Base-by-base conservation (phyloP, 176 grass and related monocot genomes). In the Aegilops longissima region DNA sequence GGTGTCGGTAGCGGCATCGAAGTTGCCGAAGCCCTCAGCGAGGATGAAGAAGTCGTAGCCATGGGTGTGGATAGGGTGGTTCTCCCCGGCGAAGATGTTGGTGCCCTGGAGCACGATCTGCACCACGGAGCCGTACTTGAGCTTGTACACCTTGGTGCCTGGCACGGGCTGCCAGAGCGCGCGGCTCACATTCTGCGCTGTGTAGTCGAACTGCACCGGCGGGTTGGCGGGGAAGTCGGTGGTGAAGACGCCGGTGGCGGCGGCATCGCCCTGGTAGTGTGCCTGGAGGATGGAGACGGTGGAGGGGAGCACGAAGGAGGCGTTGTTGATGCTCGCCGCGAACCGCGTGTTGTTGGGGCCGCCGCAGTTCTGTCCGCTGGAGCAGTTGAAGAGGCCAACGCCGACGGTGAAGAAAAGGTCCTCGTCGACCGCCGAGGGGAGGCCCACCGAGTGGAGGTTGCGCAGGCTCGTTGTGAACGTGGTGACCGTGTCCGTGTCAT, bases 41-140 rank as follows among this genome's bases (percentile, higher is more conserved):
- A 98, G 86, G 82, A 98, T 83, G 88, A 92, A 94, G 86, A 98
- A 98, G 75, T 98, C 93, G 70, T 98, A 94, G 59, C 96, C 96
- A 5, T 98, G 96, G 70, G 95, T 66, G 86, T 98, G 96, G 83
- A 98, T 96, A 6, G 96, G 96, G 85, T 98, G 96, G 84, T 95
- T 95, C 92, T 98, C 96, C 4, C 70, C 96, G 1, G 93, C 96
- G 62, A 98, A 86, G 80, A 98, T 90, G 82, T 90, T 93, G 77
- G 95, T 98, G 38, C 95, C 95, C 76, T 98, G 95, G 36, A 98
- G 82, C 77, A 95, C 93, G 51, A 98, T 3, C 84, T 98, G 95
- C 85, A 98, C 95, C 56, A 81, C 86, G 1, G 91, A 61, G 20
- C 96, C 93, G 31, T 89, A 98, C 87, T 79, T 98, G 83, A 98